Evolutionary conservation across 2,329 filamentous ascomycete species (phyloP), one percentile per base, ranked within the genome.

Genomic region (Cercospora citrullina): DNA sequence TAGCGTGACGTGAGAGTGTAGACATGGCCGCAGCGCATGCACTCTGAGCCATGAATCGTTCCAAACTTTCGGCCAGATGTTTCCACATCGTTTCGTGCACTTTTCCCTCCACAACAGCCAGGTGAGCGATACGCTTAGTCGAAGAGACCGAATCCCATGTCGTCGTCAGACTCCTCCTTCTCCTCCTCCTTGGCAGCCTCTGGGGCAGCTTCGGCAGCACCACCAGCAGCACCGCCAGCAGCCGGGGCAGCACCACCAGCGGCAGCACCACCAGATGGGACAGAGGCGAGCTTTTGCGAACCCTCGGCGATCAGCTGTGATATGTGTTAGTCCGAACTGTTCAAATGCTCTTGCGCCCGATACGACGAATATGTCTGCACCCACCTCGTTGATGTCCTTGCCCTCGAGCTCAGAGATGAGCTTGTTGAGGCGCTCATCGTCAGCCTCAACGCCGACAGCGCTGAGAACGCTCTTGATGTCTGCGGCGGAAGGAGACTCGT

Each of bases 401-500:
- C 89, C 93, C 83, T 94, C 80, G 75, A 96, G 91, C 91, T 99
- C 95, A 76, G 88, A 87, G 83, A 99, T 84, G 83, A 99, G 91
- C 83, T 90, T 90, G 75, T 89, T 83, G 77, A 98, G 89, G 80
- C 95, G 94, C 72, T 95, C 93, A 72, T 87, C 83, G 78, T 98
- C 95, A 76, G 92, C 91, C 86, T 99, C 95, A 76, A 97, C 93
- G 79, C 95, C 95, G 80, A 98, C 95, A 77, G 94, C 92, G 80
- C 89, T 89, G 82, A 99, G 92, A 79, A 99, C 93, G 72, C 80
- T 81, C 87, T 92, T 95, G 88, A 99, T 85, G 82, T 98, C 94
- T 75, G 84, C 83, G 79, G 91, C 92, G 74, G 91, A 93, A 78
- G 95, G 95, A 74, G 89, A 89, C 86, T 87, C 83, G 89, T 97